Evolutionary conservation across 2,329 filamentous ascomycete species (phyloP).

Genomic region (Alternaria sp.): DNA sequence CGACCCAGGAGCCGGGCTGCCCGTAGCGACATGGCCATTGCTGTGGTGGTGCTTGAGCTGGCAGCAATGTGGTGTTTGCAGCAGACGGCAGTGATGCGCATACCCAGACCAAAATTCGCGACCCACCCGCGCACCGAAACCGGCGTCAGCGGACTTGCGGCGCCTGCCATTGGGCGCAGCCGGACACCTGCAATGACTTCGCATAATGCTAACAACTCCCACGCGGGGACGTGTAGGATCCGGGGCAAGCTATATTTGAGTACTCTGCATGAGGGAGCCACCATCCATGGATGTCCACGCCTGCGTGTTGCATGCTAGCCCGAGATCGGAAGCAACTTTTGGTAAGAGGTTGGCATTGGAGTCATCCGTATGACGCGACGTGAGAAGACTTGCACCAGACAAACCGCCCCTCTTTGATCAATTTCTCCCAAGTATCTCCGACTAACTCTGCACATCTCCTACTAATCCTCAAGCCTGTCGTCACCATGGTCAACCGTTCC

Average conservation of each 20-base stretch:
- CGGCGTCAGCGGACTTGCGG: slow-evolving; percentile 41
- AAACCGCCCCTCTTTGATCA: slow-evolving; percentile 8
- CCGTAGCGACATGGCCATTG: slow-evolving; percentile 48
- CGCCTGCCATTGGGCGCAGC: slow-evolving; percentile 31
- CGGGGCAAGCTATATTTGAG: neutral
- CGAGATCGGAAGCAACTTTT: slow-evolving; percentile 29
- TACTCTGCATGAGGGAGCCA: neutral
- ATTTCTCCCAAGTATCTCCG: slow-evolving; percentile 3
- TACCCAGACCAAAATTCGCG: slow-evolving; percentile 21
- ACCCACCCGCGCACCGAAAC: slow-evolving; percentile 28
- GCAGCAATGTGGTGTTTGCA: slow-evolving; percentile 29
- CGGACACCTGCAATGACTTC: slow-evolving; percentile 27
- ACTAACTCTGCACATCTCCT: neutral
- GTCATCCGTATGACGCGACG: slow-evolving; percentile 39
- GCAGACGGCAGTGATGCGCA: slow-evolving; percentile 4
- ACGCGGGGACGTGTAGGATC: slow-evolving; percentile 12
- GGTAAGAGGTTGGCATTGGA: slow-evolving; percentile 21
- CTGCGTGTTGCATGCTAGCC: slow-evolving; percentile 12
- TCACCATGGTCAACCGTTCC: slow-evolving; percentile 70
- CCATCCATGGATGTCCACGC: neutral
- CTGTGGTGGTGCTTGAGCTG: slow-evolving; percentile 11
- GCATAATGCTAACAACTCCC: slow-evolving; percentile 22
- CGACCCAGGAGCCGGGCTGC: slow-evolving; percentile 41
- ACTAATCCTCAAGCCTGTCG: slow-evolving; percentile 1
- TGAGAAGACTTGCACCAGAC: slow-evolving; percentile 21